Percentiles rank a stretch among this genome's conserved stretches.
These are phyloP conservation scores for Rubia yunnanensis DNA, from an alignment of 257 asterid genomes.

Conservation along the genomic window DNA sequence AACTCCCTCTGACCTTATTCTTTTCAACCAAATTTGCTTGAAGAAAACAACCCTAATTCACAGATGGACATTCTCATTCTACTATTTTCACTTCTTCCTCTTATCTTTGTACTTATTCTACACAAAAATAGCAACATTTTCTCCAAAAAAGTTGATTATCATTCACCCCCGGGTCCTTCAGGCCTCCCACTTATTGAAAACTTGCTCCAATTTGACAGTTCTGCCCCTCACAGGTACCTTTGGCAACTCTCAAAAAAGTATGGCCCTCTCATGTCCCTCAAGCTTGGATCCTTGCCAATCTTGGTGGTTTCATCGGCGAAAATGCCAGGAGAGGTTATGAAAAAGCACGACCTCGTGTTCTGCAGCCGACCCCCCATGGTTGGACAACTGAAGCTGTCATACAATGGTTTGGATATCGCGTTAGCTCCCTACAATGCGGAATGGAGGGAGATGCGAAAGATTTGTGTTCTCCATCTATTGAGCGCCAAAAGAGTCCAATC, in stretches of 20 bases:
- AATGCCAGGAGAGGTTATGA: constrained; percentile 19
- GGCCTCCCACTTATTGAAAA: neutral
- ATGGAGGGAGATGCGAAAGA: constrained; percentile 1
- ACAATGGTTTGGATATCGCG: neutral
- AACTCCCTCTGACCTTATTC: neutral
- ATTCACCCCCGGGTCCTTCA: neutral
- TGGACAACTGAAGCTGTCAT: constrained; percentile 6
- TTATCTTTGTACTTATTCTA: too few relatives aligned
- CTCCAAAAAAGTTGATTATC: neutral
- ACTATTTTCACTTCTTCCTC: neutral
- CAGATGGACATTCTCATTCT: too few relatives aligned
- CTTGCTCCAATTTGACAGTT: neutral
- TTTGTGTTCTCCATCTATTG: neutral
- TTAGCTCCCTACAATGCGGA: neutral
- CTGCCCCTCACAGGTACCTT: constrained; percentile 9
- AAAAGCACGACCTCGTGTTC: constrained; percentile 14
- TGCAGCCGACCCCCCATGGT: constrained; percentile 11
- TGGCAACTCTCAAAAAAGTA: constrained; percentile 20
- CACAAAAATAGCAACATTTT: too few relatives aligned
- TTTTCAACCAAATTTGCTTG: neutral
- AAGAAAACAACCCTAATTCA: neutral
- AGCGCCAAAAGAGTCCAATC: neutral
- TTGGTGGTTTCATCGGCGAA: constrained; percentile 18
- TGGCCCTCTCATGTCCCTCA: constrained; percentile 20
- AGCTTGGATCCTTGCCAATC: constrained; percentile 16